These are phyloP conservation scores for Verticillium alfalfae DNA, from an alignment of 2,329 filamentous ascomycete genomes.

Conservation along the genomic window DNA sequence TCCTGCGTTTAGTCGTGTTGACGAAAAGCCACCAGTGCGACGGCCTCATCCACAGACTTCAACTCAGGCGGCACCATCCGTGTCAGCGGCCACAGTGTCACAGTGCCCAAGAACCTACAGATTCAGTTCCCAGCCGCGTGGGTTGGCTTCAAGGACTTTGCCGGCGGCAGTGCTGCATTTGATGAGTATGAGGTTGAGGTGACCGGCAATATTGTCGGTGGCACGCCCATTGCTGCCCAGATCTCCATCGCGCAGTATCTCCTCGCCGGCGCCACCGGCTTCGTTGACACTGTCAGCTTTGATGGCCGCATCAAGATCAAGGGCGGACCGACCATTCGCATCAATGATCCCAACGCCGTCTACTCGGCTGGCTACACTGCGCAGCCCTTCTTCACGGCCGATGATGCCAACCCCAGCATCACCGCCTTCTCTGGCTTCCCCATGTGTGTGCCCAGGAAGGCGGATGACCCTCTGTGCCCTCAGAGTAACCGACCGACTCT, in stretches of 20 bases:
- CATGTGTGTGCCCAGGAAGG: slow-evolving; percentile 42
- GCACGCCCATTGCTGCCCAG: slow-evolving; percentile 28
- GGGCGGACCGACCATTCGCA: slow-evolving; percentile 26
- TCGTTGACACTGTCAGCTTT: slow-evolving; percentile 24
- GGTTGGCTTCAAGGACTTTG: slow-evolving; percentile 35
- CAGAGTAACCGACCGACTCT: slow-evolving; percentile 24
- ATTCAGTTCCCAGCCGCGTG: slow-evolving; percentile 41
- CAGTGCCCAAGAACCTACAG: slow-evolving; percentile 42
- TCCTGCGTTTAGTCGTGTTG: not conserved
- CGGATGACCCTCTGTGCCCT: slow-evolving; percentile 26
- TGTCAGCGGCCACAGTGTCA: slow-evolving; percentile 37
- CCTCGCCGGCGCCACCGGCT: slow-evolving; percentile 26
- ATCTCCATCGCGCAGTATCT: slow-evolving; percentile 27
- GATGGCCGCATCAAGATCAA: slow-evolving; percentile 27
- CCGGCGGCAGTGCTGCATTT: slow-evolving; percentile 6
- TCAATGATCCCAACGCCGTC: slow-evolving; percentile 37
- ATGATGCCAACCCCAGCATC: slow-evolving; percentile 40
- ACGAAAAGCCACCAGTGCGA: slow-evolving; percentile 15
- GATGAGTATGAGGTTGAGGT: slow-evolving; percentile 13
- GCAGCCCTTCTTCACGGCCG: slow-evolving; percentile 36
- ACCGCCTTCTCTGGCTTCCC: slow-evolving; percentile 42
- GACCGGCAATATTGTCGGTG: slow-evolving; percentile 29
- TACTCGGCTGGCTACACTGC: slow-evolving; percentile 29
- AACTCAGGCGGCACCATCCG: slow-evolving; percentile 39
- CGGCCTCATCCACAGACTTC: slow-evolving; percentile 23